Conservation (phyloP, 495 filamentous ascomycete species). For the Tuber umbilicatum region DNA sequence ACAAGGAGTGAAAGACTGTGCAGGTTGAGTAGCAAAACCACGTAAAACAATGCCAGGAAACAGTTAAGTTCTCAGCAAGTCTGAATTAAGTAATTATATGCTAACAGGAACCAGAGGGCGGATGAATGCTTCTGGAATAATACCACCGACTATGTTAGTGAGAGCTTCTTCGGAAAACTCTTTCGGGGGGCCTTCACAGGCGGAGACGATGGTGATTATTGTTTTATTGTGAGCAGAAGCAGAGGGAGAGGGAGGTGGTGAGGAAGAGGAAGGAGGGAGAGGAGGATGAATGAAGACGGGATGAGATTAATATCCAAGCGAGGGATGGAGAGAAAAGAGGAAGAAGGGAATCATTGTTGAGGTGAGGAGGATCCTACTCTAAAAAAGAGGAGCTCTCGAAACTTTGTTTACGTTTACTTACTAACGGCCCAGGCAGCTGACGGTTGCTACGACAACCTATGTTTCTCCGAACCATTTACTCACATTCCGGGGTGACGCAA, state of each 20-base stretch:
- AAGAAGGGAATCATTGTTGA: conserved; percentile 27
- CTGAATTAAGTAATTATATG: conserved; percentile 8
- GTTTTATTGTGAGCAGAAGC: conserved; percentile 14
- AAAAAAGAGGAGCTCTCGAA: conserved; percentile 22
- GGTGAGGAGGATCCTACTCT: conserved; percentile 26
- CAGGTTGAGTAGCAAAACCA: conserved; percentile 20
- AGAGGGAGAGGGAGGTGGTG: conserved; percentile 7
- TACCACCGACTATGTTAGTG: conserved; percentile 2
- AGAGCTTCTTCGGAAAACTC: conserved; percentile 15
- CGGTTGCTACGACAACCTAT: conserved; percentile 31
- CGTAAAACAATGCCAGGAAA: conserved; percentile 24
- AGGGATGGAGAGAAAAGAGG: conserved; percentile 30
- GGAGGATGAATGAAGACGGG: conserved; percentile 14
- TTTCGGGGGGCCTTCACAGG: conserved; percentile 18
- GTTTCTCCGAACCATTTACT: conserved; percentile 6
- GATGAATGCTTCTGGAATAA: not conserved
- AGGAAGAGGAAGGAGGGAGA: not conserved
- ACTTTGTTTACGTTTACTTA: conserved; percentile 36
- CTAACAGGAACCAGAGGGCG: conserved; percentile 2
- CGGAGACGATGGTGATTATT: conserved; percentile 25
- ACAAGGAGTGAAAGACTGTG: conserved; percentile 16
- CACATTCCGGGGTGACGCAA: conserved; percentile 8
- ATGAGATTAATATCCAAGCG: conserved; percentile 24
- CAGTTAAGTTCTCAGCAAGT: conserved; percentile 25
- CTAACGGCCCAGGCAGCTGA: conserved; percentile 21